Evolutionary conservation across 495 filamentous ascomycete genomes (phyloP), one percentile per base, ranked within the genome.

Genomic region (Neurospora tetrasperma): DNA sequence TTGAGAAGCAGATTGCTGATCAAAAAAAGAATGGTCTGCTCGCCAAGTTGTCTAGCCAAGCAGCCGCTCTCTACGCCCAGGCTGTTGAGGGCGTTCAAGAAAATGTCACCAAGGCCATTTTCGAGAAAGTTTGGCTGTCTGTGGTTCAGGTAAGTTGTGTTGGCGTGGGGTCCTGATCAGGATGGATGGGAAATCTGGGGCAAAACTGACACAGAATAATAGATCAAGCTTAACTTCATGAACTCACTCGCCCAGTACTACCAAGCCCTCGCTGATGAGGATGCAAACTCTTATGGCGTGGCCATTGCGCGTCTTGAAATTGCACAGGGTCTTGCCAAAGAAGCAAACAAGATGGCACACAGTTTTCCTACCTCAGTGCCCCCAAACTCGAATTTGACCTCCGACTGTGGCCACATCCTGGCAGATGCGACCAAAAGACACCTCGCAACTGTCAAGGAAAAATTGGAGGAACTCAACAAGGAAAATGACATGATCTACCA

Each of bases 401-500:
- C 93, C 1, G 96, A 99, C 74, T 89, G 92, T 10, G 93, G 93
- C 0, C 69, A 85, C 12, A 86, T 86, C 70, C 79, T 99, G n/a
- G 80, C 87, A 38, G 94, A 97, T 14, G 87, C 96, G 41, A 91
- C 92, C 48, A 97, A 92, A 80, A 87, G 93, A 72, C 95, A 98
- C 75, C 85, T 92, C 12, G 84, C 89, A 0, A 91, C 89, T 44
- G 90, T 97, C 20, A 92, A 97, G 80, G 91, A 96, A 70, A 92
- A 90, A 77, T 84, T 97, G 35, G 82, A 83, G 12, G 89, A 92
- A 71, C 86, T 93, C 74, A 85, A 87, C 72, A 97, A 98, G 75
- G 96, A 99, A 80, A 99, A 99, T 79, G 96, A 99, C 78, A 97
- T 95, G 79, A 98, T 99, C 77, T 99, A 98, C 77, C 96, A 99